Evolutionary conservation across 1,284 basidiomycete genomes (phyloP).

Genomic region (Exobasidium rhododendri): DNA sequence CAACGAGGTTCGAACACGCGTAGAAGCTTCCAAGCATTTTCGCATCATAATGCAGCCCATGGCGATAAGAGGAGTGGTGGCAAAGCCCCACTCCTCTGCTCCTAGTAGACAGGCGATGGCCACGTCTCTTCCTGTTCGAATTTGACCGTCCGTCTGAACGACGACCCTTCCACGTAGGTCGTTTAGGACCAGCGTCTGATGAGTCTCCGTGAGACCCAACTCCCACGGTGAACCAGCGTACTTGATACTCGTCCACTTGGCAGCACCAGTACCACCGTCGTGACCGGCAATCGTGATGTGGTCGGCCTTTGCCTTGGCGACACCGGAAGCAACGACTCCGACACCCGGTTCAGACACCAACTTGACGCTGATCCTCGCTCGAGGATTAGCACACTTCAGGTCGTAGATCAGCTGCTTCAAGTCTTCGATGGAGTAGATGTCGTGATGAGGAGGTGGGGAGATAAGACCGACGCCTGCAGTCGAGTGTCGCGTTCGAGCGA

Average conservation of each 20-base stretch:
- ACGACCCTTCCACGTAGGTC: conserved; percentile 49
- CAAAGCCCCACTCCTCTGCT: conserved; percentile 49
- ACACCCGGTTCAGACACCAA: conserved; percentile 52
- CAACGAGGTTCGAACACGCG: background rate
- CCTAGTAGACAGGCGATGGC: conserved; percentile 50
- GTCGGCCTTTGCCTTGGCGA: conserved; percentile 52
- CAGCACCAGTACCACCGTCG: conserved; percentile 52
- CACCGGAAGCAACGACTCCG: conserved; percentile 50
- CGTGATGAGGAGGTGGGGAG: conserved; percentile 49
- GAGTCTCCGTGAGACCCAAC: conserved; percentile 51
- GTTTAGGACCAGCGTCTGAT: conserved; percentile 51
- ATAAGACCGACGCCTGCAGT: conserved; percentile 51
- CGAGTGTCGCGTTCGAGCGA: conserved; percentile 50
- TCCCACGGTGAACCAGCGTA: conserved; percentile 53
- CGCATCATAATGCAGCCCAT: conserved; percentile 50
- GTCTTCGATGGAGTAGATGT: conserved; percentile 54
- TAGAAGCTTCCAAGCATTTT: conserved; percentile 17
- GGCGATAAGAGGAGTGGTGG: conserved; percentile 49
- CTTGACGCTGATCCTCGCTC: conserved; percentile 48
- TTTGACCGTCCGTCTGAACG: conserved; percentile 49
- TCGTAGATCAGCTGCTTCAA: conserved; percentile 53
- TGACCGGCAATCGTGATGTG: conserved; percentile 51
- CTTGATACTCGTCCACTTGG: conserved; percentile 52
- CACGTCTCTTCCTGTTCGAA: conserved; percentile 45
- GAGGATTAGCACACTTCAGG: conserved; percentile 51